Percentiles rank a stretch among this genome's conserved stretches.
These are phyloP conservation scores for Thermothielavioides terrestris DNA, from an alignment of 495 filamentous ascomycete species.

Conservation along the genomic window DNA sequence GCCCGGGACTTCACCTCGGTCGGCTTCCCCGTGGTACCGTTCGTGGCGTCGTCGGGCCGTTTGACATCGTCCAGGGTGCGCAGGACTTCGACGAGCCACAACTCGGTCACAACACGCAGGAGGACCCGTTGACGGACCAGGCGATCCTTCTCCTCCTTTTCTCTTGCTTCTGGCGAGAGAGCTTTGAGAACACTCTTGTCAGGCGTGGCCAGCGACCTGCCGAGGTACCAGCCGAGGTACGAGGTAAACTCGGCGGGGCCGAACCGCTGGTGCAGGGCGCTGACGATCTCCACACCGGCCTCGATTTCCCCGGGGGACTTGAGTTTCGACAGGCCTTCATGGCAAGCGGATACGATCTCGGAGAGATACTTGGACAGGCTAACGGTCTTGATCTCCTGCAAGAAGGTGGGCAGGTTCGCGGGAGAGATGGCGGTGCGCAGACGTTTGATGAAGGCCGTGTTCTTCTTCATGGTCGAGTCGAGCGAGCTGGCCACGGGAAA, in stretches of 20 bases:
- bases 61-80: conserved; percentile 82
- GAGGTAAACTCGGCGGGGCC: conserved; percentile 84
- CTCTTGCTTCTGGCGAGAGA: conserved; percentile 68
- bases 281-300: conserved; percentile 84
- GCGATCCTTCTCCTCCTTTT: conserved; percentile 94
- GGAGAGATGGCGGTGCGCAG: conserved; percentile 81
- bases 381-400: conserved; percentile 84
- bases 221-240: conserved; percentile 86
- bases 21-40: conserved; percentile 45
- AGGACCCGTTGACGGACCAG: conserved; percentile 77
- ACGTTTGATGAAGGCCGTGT: conserved; percentile 97
- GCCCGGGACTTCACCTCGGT: conserved; percentile 45
- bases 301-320: conserved; percentile 86
- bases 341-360: conserved; percentile 96
- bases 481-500: conserved; percentile 73
- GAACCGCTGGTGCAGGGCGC: conserved; percentile 93
- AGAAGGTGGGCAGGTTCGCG: conserved; percentile 67
- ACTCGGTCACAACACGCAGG: conserved; percentile 82
- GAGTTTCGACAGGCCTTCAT: conserved; percentile 85
- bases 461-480: conserved; percentile 97
- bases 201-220: conserved; percentile 83
- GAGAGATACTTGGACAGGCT: conserved; percentile 97
- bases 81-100: conserved; percentile 89
- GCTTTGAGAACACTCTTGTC: conserved; percentile 78
- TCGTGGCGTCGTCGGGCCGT: conserved; percentile 71